phyloP scores from a whole-genome alignment of 768 basidiomycete genomes.

The Mycena filopes region DNA sequence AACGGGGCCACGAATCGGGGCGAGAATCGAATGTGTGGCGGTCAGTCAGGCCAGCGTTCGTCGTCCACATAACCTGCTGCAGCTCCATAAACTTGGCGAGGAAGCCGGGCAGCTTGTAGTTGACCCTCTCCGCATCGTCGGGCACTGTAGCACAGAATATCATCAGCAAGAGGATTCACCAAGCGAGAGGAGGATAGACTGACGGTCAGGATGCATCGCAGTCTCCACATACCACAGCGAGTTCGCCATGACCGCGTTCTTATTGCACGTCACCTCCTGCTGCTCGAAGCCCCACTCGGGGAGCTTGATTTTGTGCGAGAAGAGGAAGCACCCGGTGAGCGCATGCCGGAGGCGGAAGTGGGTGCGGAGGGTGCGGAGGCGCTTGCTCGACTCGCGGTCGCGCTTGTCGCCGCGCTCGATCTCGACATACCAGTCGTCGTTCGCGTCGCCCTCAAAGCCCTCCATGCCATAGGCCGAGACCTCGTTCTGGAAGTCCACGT shows the following conservation, averaged over 20 bases:
- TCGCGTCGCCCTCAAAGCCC: slow-evolving; percentile 87
- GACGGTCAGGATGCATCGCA: slow-evolving; percentile 75
- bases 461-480: slow-evolving; percentile 93
- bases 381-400: slow-evolving; percentile 74
- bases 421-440: slow-evolving; percentile 94
- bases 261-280: slow-evolving; percentile 99
- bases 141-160: slow-evolving; percentile 62
- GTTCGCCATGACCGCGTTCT: slow-evolving; percentile 90
- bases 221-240: slow-evolving; percentile 97
- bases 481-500: slow-evolving; percentile 99
- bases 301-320: slow-evolving; percentile 97
- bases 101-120: slow-evolving; percentile 92
- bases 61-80: slow-evolving; percentile 96
- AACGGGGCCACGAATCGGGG: slow-evolving; percentile 91
- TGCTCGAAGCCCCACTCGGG: slow-evolving; percentile 99
- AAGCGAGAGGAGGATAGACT: background rate
- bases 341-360: slow-evolving; percentile 86
- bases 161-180: background rate
- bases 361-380: slow-evolving; percentile 83
- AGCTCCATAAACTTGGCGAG: slow-evolving; percentile 91
- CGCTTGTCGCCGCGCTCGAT: slow-evolving; percentile 75
- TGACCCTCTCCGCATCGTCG: slow-evolving; percentile 78
- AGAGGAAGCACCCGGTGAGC: slow-evolving; percentile 94
- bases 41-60: slow-evolving; percentile 95
- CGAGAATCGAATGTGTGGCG: slow-evolving; percentile 95